Percentiles rank a stretch among this genome's conserved stretches.
These are phyloP conservation scores for Pseudofabraea citricarpa DNA, from an alignment of 2,329 filamentous ascomycete species.

Conservation along the genomic window DNA sequence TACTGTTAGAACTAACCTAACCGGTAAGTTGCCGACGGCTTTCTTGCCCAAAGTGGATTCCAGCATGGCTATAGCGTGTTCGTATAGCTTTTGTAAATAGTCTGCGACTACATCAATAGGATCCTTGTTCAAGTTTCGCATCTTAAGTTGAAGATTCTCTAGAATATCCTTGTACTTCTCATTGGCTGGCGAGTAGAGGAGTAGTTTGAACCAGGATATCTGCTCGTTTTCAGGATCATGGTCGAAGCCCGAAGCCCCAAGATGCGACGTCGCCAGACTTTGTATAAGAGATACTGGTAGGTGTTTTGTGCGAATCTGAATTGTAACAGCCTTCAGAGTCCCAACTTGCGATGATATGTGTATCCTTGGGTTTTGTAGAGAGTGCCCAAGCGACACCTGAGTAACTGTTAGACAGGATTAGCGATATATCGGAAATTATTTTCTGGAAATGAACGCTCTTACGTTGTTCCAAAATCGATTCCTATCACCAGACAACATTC, in stretches of 20 bases:
- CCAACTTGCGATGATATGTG: constrained; percentile 2
- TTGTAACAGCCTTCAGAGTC: not conserved
- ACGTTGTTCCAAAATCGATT: constrained; percentile 9
- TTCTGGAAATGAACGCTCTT: not conserved
- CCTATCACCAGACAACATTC: constrained; percentile 4
- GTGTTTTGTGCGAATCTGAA: constrained; percentile 5
- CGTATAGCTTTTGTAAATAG: constrained; percentile 6
- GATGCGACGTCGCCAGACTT: not conserved
- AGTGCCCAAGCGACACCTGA: constrained; percentile 5
- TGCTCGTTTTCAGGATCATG: not conserved
- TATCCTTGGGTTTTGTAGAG: constrained; percentile 4
- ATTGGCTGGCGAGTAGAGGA: constrained; percentile 1
- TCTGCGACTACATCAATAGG: constrained; percentile 9
- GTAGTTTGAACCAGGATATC: constrained; percentile 6
- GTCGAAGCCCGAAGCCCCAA: constrained; percentile 8
- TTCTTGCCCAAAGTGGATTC: not conserved
- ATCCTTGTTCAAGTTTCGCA: not conserved
- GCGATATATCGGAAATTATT: not conserved
- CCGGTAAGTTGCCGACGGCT: constrained; percentile 2
- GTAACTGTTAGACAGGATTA: constrained; percentile 1
- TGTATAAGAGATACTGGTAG: constrained; percentile 3
- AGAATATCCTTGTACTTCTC: not conserved
- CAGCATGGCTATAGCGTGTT: constrained; percentile 3
- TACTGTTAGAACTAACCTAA: constrained; percentile 5
- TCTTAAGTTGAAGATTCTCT: not conserved